phyloP scores from a whole-genome alignment of 148 eudicot species.

The Selenicereus undatus region DNA sequence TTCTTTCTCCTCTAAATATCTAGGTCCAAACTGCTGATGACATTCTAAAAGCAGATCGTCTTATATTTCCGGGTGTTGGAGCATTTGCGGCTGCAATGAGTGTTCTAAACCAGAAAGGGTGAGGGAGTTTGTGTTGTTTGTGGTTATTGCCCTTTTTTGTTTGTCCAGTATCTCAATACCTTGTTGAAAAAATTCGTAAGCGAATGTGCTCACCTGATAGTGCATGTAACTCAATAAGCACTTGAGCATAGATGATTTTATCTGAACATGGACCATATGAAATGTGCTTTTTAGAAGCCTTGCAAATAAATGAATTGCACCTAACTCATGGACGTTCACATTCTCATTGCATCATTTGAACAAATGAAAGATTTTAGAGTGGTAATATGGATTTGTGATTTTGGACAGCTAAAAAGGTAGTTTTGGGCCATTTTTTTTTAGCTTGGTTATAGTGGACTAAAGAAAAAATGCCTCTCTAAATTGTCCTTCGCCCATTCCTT shows the following conservation, averaged over 20 bases:
- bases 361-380: background rate
- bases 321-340: background rate
- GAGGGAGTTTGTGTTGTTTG: conserved; percentile 16
- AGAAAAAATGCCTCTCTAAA: no score
- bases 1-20: background rate
- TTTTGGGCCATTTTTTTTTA: no score
- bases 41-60: conserved; percentile 77
- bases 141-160: background rate
- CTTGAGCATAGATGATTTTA: no score
- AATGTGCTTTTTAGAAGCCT: no score
- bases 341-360: background rate
- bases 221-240: background rate
- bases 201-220: background rate
- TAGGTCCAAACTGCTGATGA: conserved; percentile 83
- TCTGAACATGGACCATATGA: no score
- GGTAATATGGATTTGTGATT: background rate
- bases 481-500: no score
- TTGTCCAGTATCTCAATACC: background rate
- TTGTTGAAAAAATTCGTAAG: background rate
- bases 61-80: conserved; percentile 94
- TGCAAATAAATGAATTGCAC: background rate
- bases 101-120: conserved; percentile 74
- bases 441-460: no score
- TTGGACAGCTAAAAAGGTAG: no score
- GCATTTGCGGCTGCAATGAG: conserved; percentile 98